Base-by-base conservation (phyloP, 1,139 yeast genomes). In the Blastobotrys serpentis region DNA sequence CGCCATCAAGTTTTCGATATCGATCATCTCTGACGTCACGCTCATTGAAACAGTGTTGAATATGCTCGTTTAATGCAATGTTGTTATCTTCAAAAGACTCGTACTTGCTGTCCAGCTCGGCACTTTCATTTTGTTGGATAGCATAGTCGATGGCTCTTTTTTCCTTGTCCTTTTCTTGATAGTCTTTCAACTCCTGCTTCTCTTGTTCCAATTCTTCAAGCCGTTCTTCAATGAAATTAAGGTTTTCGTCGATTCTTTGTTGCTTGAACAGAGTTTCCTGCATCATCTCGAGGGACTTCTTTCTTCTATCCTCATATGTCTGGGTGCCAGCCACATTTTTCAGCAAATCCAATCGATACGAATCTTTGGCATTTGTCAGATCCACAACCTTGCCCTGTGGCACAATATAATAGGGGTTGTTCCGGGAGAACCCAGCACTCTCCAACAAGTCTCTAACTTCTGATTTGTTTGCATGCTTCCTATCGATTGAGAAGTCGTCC, bases 301-400 rank as follows among this genome's bases (percentile, higher is more conserved):
- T 78, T 49, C 90, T 72, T 61, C 88, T 86, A 43, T 77, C 73
- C 63, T 92, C 98, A 67, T 92, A 92, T 1, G 90, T 86, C 51
- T 83, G 84, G 0, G 98, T 96, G 13, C 99, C 99, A 45, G 97
- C 94, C 26, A 90, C 96, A 62, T 89, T 96, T 59, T 92, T 89
- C 55, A 92, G 72, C 38, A 90, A 71, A 26, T 80, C 76, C 50
- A 92, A 72, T 52, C 98, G 76, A 62, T 90, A 97, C 2, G 78
- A 64, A 64, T 89, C 96, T 58, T 86, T 85, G 0, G 97, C 92
- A 63, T 89, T 89, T 0, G 98, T 92, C 52, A 92, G 73, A 1
- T 85, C 76, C 1, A 77, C 70, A 59, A 89, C 87, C 58, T 87
- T 76, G 13, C 99, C 99, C 66, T 92, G 99, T 0, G 98, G 98